Conservation (phyloP, 2,329 filamentous ascomycete species). For the Cadophora sp. region DNA sequence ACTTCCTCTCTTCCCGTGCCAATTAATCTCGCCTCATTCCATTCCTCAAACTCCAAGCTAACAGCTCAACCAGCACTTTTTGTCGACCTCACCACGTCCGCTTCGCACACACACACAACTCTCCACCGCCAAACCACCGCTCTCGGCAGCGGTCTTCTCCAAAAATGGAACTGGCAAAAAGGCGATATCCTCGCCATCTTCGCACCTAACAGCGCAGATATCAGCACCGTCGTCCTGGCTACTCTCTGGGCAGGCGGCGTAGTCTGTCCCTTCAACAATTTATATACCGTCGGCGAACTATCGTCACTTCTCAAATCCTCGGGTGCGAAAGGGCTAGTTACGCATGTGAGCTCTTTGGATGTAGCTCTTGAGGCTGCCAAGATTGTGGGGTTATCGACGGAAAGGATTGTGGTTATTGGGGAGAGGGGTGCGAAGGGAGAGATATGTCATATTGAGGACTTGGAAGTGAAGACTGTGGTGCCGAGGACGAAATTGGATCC, state of each 20-base stretch:
- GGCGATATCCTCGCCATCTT: conserved; percentile 83
- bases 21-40: too few species aligned
- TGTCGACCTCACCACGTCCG: conserved; percentile 62
- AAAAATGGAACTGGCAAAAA: conserved; percentile 76
- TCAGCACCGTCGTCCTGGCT: conserved; percentile 76
- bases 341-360: conserved; percentile 69
- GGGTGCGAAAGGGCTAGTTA: conserved; percentile 74
- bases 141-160: conserved; percentile 79
- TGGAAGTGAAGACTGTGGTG: conserved; percentile 64
- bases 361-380: conserved; percentile 71
- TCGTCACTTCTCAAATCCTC: conserved; percentile 82
- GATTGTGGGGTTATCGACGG: conserved; percentile 70
- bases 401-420: conserved; percentile 78
- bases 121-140: conserved; percentile 67
- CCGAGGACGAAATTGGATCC: neutral
- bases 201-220: conserved; percentile 85
- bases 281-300: conserved; percentile 82
- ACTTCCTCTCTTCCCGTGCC: neutral
- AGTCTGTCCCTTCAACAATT: conserved; percentile 83
- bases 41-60: neutral
- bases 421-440: conserved; percentile 56
- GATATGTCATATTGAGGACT: conserved; percentile 18
- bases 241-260: conserved; percentile 81
- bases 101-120: conserved; percentile 71
- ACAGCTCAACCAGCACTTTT: conserved; percentile 22